Evolutionary conservation across 1,284 basidiomycete species (phyloP), one percentile per base, ranked within the genome.

Genomic region (Sporisorium scitamineum): DNA sequence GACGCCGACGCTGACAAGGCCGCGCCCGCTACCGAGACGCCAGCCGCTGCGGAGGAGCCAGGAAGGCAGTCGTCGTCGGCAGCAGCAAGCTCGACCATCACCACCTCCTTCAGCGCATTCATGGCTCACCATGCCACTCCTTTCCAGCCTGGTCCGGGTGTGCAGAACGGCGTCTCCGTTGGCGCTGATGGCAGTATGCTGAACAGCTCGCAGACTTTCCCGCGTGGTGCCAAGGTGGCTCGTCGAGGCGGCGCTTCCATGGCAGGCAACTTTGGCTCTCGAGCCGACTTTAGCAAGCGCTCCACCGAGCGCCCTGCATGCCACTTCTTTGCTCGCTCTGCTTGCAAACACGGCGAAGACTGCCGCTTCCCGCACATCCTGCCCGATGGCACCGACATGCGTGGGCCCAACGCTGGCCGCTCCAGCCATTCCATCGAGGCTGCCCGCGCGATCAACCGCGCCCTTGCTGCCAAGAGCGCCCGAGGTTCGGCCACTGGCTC

Each of bases 311-410:
- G 81, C 41, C 81, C 84, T 8, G 76, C 83, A 4, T 85, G 84
- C 62, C 71, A 75, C 60, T 85, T 85, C 69, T 85, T 85, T 42
- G 75, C 77, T 8, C 74, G 73, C n/a, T 76, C 79, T 7, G 71
- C 74, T 9, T 85, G 84, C 76, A 78, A 77, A 61, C 81, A 82
- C 48, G 79, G 77, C 24, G 81, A 83, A 48, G 81, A 84, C 29
- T 85, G 84, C 66, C 79, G 76, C 31, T 85, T 84, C 78, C 84
- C 84, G 5, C 84, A 85, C 68, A 78, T 83, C 37, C 72, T 85
- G 5, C 75, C 83, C 1, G 83, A 85, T 53, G 84, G 84, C 54
- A 79, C 82, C 37, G 83, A 85, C 48, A 80, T 78, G 11, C 77
- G 83, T 7, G 74, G 74, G 5, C 70, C 66, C 50, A 72, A 69